These are phyloP conservation scores for Lodderomyces beijingensis DNA, from an alignment of 1,139 yeast genomes.

Conservation along the genomic window DNA sequence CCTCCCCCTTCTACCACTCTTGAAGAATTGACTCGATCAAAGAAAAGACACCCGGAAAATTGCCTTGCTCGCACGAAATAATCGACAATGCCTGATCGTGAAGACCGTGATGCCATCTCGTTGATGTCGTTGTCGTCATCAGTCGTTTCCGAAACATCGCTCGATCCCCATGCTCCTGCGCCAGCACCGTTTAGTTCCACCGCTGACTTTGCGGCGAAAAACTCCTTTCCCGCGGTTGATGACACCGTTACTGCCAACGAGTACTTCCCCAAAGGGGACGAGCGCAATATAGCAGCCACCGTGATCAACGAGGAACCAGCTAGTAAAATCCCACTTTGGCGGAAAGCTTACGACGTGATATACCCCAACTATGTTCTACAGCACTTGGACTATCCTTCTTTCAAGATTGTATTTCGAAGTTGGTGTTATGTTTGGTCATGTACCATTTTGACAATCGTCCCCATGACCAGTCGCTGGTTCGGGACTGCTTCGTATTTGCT, in stretches of 20 bases:
- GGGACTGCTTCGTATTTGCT: conserved; percentile 28
- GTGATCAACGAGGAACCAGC: conserved; percentile 9
- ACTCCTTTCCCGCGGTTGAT: conserved; percentile 1
- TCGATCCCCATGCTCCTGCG: neutral
- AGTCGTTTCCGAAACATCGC: conserved; percentile 3
- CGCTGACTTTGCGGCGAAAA: conserved; percentile 1
- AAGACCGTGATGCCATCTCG: conserved; percentile 3
- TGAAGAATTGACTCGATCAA: no score
- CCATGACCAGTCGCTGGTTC: conserved; percentile 24
- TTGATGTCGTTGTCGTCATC: conserved; percentile 6
- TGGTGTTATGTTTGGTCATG: conserved; percentile 29
- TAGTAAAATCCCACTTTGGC: conserved; percentile 11
- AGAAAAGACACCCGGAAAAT: no score
- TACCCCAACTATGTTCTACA: conserved; percentile 25
- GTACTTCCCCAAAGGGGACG: conserved; percentile 12
- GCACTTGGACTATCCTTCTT: conserved; percentile 23
- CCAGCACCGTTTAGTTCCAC: conserved; percentile 1
- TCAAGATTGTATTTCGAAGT: conserved; percentile 23
- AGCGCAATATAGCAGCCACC: conserved; percentile 6
- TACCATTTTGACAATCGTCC: conserved; percentile 23
- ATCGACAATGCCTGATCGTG: neutral
- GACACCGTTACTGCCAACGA: conserved; percentile 5
- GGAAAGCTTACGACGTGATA: conserved; percentile 11
- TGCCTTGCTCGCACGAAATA: no score
- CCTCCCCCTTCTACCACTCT: neutral